Conservation (phyloP, 345 rosid species). For the Bruguiera gymnorhiza region DNA sequence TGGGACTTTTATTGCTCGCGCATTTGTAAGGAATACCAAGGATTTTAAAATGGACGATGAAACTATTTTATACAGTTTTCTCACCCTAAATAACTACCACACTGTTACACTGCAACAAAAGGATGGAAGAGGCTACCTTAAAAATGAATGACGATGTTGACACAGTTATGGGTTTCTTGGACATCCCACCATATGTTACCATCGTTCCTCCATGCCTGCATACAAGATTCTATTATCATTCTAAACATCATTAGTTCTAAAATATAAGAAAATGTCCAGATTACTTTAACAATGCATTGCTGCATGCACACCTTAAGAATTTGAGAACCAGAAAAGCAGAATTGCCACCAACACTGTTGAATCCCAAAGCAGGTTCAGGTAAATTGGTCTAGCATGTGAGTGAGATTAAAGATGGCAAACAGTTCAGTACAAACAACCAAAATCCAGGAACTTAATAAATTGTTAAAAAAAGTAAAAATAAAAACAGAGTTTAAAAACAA, state of each 20-base stretch:
- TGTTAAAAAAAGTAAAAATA: not conserved
- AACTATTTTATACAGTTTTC: not conserved
- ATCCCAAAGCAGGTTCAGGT: conserved; percentile 73
- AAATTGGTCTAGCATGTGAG: conserved; percentile 41
- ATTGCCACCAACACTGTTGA: conserved; percentile 91
- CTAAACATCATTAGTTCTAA: not conserved
- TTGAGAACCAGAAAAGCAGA: conserved; percentile 75
- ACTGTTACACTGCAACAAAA: not conserved
- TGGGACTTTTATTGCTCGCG: not conserved
- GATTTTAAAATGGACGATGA: not conserved
- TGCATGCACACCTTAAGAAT: conserved; percentile 51
- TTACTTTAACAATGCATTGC: conserved; percentile 3
- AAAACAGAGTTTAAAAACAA: not conserved
- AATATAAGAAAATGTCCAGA: not conserved
- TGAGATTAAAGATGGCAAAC: not conserved
- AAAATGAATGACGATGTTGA: conserved; percentile 83
- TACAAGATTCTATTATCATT: conserved; percentile 9
- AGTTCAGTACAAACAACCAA: conserved; percentile 1
- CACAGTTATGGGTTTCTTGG: conserved; percentile 73
- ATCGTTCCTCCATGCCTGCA: conserved; percentile 72
- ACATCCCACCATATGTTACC: conserved; percentile 98
- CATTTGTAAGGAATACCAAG: not conserved
- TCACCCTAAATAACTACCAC: not conserved
- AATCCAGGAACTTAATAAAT: conserved; percentile 4
- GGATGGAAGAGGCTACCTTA: conserved; percentile 36